Base-by-base conservation (phyloP, 208 protist genomes). In the Leishmania arabica region DNA sequence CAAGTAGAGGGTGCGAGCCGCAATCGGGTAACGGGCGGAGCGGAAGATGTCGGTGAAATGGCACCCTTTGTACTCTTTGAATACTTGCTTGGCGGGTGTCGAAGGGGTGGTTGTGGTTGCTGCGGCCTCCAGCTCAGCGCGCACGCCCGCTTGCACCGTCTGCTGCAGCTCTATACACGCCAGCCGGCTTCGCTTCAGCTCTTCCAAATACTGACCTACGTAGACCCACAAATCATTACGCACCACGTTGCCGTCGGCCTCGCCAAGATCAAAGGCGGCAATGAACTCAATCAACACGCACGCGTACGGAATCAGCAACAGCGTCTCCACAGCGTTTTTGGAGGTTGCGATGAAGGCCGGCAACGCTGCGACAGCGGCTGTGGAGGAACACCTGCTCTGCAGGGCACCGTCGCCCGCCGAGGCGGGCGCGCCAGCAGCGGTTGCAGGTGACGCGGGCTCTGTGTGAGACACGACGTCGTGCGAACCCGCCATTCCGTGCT, bases 221-320 rank as follows among this genome's bases (percentile, higher is more conserved):
- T 80, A 77, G 9, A 13, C 37, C 65, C 42, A 42, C 51, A 86
- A 79, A 45, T 86, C 82, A 51, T 40, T 70, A 8, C 74, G 79
- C 66, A 86, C 71, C 9, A 79, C 77, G 42, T 64, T 40, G 42
- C 0, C 54, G 74, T 86, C 82, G 54, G 42, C 45, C 42, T 75
- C 78, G 45, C 82, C 78, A 8, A 82, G 71, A 69, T 84, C 65
- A 37, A 84, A 88, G 7, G 77, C n/a, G 45, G 87, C 89, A 40
- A 93, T 80, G 71, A 94, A 93, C 80, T 94, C 90, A 1, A 96
- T 64, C 77, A 96, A 77, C n/a, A 92, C 83, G 37, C 80, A 92
- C 15, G 81, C 65, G 71, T 94, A 96, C 53, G 92, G 90, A 24
- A 87, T 77, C 24, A 93, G 66, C 31, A 96, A 79, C 71, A 90